Conservation (phyloP, 2,329 filamentous ascomycete species). For the Phaeoacremonium minimum region DNA sequence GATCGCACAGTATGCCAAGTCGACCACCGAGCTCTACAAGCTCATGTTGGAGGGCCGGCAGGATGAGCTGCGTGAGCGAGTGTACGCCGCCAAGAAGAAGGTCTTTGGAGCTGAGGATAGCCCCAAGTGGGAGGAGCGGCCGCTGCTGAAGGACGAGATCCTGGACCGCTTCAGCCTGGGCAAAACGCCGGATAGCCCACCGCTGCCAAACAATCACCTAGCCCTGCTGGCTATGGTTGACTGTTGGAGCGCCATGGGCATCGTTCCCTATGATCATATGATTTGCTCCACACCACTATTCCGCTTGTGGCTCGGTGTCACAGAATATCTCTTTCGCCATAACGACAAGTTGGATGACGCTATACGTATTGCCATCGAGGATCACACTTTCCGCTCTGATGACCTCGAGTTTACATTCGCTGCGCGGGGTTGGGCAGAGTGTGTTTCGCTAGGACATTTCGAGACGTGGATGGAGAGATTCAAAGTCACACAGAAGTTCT, state of each 20-base stretch:
- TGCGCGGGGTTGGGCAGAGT: conserved; percentile 91
- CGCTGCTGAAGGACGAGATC: conserved; percentile 75
- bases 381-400: conserved; percentile 89
- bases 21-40: conserved; percentile 92
- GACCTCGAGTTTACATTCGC: conserved; percentile 98
- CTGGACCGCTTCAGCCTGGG: conserved; percentile 87
- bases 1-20: conserved; percentile 89
- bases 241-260: conserved; percentile 91
- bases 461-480: conserved; percentile 91
- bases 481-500: conserved; percentile 84
- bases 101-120: conserved; percentile 72
- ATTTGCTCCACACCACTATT: conserved; percentile 98
- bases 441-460: conserved; percentile 86
- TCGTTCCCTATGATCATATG: conserved; percentile 98
- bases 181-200: conserved; percentile 39
- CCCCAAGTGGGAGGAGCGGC: conserved; percentile 54
- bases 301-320: conserved; percentile 93
- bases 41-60: conserved; percentile 87
- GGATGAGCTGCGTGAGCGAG: conserved; percentile 67
- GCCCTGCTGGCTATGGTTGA: conserved; percentile 95
- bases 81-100: conserved; percentile 60
- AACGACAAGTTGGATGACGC: conserved; percentile 76
- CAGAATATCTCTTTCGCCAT: conserved; percentile 90
- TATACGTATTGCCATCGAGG: conserved; percentile 79
- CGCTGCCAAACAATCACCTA: conserved; percentile 89